A percentile compares a stretch with the other conserved stretches of the same genome.
These are phyloP conservation scores for Trypanosoma platydactyli DNA, from an alignment of 208 protist species.

Conservation along the genomic window DNA sequence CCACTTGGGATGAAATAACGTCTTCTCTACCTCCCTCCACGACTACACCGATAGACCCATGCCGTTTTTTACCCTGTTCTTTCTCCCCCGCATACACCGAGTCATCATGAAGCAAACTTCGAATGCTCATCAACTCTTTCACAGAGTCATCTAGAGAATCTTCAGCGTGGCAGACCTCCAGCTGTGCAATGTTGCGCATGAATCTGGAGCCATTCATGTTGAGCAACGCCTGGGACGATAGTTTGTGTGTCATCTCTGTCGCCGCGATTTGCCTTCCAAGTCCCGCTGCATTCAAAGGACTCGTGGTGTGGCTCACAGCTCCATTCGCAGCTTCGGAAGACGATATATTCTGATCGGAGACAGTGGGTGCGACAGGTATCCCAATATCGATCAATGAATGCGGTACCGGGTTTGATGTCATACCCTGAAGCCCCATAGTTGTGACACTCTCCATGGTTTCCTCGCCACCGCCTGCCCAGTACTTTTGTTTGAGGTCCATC, in stretches of 20 bases:
- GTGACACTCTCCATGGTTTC: too few relatives aligned
- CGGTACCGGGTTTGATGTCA: too few relatives aligned
- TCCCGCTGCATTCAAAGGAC: constrained; percentile 12
- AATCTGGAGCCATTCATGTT: constrained; percentile 7
- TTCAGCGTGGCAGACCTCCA: background rate
- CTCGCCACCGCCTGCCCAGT: too few relatives aligned
- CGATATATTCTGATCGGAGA: background rate
- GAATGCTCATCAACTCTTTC: constrained; percentile 8
- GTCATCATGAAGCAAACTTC: background rate
- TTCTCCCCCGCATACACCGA: background rate
- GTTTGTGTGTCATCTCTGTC: constrained; percentile 19
- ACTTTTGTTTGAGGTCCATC: background rate
- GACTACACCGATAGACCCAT: background rate
- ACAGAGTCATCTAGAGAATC: constrained; percentile 1
- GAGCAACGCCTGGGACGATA: constrained; percentile 24
- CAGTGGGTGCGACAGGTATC: background rate
- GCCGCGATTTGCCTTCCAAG: constrained; percentile 22
- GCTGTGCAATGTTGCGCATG: constrained; percentile 4
- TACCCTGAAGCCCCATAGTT: too few relatives aligned
- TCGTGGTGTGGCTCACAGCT: background rate
- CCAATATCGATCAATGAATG: background rate
- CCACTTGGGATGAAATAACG: background rate
- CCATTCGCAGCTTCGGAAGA: background rate
- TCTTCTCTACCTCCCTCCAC: background rate
- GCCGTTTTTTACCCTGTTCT: background rate